phyloP scores from a whole-genome alignment of 225 moss, liverwort and hornwort genomes.

The Marchantia paleacea region DNA sequence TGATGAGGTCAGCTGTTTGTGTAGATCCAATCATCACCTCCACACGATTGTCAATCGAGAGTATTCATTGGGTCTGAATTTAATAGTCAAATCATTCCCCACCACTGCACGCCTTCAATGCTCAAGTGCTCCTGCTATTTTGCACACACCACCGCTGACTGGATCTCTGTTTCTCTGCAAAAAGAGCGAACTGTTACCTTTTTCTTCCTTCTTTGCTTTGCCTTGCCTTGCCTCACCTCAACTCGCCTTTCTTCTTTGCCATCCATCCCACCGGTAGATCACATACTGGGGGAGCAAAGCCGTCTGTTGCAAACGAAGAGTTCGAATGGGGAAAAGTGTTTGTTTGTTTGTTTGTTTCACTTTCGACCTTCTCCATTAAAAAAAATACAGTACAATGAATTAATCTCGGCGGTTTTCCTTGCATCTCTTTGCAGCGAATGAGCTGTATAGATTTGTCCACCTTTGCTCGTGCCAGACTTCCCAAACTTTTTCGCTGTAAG shows the following conservation, averaged over 20 bases:
- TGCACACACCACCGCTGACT: neutral
- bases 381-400: neutral
- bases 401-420: neutral
- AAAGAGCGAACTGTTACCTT: neutral
- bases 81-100: slow-evolving; percentile 5
- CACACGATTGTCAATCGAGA: neutral
- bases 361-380: neutral
- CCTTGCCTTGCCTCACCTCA: too few relatives aligned
- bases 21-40: slow-evolving; percentile 6
- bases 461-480: neutral
- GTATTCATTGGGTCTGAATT: neutral
- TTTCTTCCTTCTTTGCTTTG: neutral
- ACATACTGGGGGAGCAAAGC: neutral
- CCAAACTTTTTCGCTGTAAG: neutral
- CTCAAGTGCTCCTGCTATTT: slow-evolving; percentile 1
- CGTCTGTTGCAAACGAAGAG: neutral
- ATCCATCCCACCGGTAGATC: neutral
- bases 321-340: neutral
- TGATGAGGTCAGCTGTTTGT: neutral
- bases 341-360: slow-evolving; percentile 5
- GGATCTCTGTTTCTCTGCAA: neutral
- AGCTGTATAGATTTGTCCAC: neutral
- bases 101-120: slow-evolving; percentile 7
- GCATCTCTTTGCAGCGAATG: neutral
- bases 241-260: too few relatives aligned